phyloP scores from a whole-genome alignment of 768 basidiomycete genomes.

The Hypsizygus marmoreus region DNA sequence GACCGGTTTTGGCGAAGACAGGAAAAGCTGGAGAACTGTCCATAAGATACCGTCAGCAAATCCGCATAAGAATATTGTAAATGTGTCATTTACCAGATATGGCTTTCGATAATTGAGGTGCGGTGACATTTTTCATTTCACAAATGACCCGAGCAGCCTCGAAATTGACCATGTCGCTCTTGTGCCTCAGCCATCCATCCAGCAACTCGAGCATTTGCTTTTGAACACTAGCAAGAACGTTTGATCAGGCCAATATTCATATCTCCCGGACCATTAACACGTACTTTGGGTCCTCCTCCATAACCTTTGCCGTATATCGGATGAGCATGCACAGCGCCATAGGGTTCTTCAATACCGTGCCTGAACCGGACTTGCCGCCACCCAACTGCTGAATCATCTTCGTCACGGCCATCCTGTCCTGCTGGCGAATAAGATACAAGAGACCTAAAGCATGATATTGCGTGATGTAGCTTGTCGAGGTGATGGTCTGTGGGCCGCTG shows the following conservation, averaged over 20 bases:
- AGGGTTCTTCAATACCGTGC: slow-evolving; percentile 87
- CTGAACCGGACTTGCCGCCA: slow-evolving; percentile 82
- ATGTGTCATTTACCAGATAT: slow-evolving; percentile 88
- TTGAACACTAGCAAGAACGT: slow-evolving; percentile 68
- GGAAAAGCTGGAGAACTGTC: slow-evolving; percentile 89
- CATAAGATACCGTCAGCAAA: slow-evolving; percentile 7
- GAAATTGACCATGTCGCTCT: slow-evolving; percentile 99
- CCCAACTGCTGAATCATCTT: slow-evolving; percentile 99
- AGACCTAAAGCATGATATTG: slow-evolving; percentile 97
- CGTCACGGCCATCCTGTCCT: slow-evolving; percentile 98
- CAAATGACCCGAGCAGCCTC: slow-evolving; percentile 98
- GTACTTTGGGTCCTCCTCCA: slow-evolving; percentile 98
- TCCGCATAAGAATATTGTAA: slow-evolving; percentile 2
- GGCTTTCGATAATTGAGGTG: slow-evolving; percentile 79
- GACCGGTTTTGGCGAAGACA: slow-evolving; percentile 92
- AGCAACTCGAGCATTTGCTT: slow-evolving; percentile 91
- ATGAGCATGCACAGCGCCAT: slow-evolving; percentile 99
- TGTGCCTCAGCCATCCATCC: slow-evolving; percentile 95
- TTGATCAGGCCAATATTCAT: no score
- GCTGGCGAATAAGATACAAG: slow-evolving; percentile 92
- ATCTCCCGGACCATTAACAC: slow-evolving; percentile 35
- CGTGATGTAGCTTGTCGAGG: slow-evolving; percentile 88
- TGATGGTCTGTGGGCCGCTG: slow-evolving; percentile 72
- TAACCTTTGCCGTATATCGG: slow-evolving; percentile 96
- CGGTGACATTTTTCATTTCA: slow-evolving; percentile 86